Evolutionary conservation across 148 eudicot species (phyloP), one percentile per base, ranked within the genome.

Genomic region (Camellia japonica): DNA sequence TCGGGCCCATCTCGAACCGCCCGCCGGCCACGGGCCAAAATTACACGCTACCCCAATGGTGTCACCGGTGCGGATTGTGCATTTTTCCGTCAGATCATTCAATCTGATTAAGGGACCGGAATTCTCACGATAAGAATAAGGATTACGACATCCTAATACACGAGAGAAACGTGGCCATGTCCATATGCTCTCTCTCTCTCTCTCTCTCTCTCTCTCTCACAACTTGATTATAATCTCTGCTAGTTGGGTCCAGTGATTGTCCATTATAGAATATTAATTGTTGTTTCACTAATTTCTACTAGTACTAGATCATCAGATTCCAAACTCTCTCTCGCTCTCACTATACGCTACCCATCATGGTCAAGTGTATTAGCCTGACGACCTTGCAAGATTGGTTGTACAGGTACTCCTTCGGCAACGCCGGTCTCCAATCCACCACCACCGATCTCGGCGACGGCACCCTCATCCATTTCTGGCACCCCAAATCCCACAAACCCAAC

Each of bases 401-500:
- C 86, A 80, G 73, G 0, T 74, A 67, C 54, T 88, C 90, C 6
- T 90, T 90, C 80, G 70, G 73, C 44, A 46, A 42, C 3, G 80
- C 87, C 2, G 90, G 91, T 1, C 76, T 90, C 0, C 81, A 76
- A 78, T 82, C 93, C 13, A 72, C 68, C 9, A 76, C 85, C 55
- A 80, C 69, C 4, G 75, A 83, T 4, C 75, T 87, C 18, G 87
- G 85, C 2, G 90, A 87, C 41, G 91, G 89, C 2, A 90, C 91
- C 1, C 75, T 81, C n/a, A 83, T 90, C 58, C 93, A 90, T 19
- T 88, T 90, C 60, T 90, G 93, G 93, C 74, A 82, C 4, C 93
- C 91, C 18, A 85, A 61, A 41, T 82, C 83, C 3, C 84, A 78
- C 54, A 83, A 79, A 4, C 70, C 61, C 2, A 42, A 30, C 5